These are phyloP conservation scores for Phaseolus coccineus DNA, from an alignment of 331 rosid genomes.

Conservation along the genomic window DNA sequence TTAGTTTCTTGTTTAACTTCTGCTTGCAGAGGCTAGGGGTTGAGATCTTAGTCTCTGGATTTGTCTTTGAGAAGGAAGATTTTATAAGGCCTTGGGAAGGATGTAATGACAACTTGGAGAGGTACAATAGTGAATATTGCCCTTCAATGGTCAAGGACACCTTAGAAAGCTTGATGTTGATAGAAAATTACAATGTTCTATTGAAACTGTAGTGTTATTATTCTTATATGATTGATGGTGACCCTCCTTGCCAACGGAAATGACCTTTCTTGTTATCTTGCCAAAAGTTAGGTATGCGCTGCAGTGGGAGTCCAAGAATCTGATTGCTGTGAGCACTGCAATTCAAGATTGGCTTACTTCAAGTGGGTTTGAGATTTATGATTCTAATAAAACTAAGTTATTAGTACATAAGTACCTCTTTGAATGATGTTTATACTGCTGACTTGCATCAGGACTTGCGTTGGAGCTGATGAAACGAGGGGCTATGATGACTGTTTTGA, in stretches of 20 bases:
- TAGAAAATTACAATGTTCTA: conserved; percentile 10
- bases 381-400: conserved; percentile 33
- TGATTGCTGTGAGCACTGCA: conserved; percentile 68
- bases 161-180: conserved; percentile 25
- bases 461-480: conserved; percentile 69
- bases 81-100: conserved; percentile 95
- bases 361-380: conserved; percentile 51
- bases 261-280: conserved; percentile 49
- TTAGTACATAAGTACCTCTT: conserved; percentile 16
- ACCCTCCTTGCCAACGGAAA: conserved; percentile 20
- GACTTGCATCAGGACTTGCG: conserved; percentile 58
- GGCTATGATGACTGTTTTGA: conserved; percentile 68
- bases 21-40: conserved; percentile 82
- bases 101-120: conserved; percentile 67
- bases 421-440: conserved; percentile 40
- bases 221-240: conserved; percentile 12
- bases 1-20: conserved; percentile 37
- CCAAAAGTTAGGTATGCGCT: conserved; percentile 60
- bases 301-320: conserved; percentile 65
- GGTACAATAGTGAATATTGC: conserved; percentile 55
- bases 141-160: conserved; percentile 32
- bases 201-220: conserved; percentile 27
- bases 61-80: conserved; percentile 83
- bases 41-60: conserved; percentile 84
- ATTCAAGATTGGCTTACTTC: conserved; percentile 73